A percentile compares a stretch with the other conserved stretches of the same genome.
phyloP scores from a whole-genome alignment of 129 eudicot genomes.

The Pittosporum tobira region DNA sequence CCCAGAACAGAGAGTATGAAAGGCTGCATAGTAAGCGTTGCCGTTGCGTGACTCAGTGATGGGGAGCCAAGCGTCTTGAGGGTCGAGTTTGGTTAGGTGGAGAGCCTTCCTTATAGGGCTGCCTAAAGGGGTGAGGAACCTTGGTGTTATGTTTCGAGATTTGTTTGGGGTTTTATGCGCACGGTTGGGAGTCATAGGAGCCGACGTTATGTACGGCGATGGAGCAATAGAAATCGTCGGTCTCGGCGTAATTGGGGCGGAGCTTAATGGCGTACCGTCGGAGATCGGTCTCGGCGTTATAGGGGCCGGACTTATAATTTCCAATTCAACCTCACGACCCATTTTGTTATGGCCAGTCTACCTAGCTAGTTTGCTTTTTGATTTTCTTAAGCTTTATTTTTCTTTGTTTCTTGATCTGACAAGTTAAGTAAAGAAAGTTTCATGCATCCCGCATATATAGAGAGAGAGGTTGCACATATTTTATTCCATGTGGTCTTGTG shows the following conservation, averaged over 20 bases:
- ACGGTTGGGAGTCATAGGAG: conserved; percentile 5
- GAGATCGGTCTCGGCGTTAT: conserved; percentile 2
- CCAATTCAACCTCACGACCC: conserved; percentile 9
- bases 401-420: no score
- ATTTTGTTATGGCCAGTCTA: background rate
- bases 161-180: background rate
- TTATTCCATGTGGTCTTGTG: no score
- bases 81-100: conserved; percentile 12
- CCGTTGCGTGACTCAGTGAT: conserved; percentile 28
- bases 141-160: conserved; percentile 3
- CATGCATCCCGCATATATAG: no score
- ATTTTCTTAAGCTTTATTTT: no score
- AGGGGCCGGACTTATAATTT: background rate
- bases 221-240: conserved; percentile 7
- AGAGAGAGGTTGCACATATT: background rate
- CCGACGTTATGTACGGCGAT: conserved; percentile 8
- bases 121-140: conserved; percentile 13
- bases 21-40: conserved; percentile 13
- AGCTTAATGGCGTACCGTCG: background rate
- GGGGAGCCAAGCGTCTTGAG: conserved; percentile 27
- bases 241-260: conserved; percentile 14
- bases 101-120: conserved; percentile 14
- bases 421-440: no score
- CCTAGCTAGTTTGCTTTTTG: no score
- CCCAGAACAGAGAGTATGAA: conserved; percentile 24